Evolutionary conservation across 768 basidiomycete species (phyloP).

Genomic region (Phlebiopsis flavidoalba): DNA sequence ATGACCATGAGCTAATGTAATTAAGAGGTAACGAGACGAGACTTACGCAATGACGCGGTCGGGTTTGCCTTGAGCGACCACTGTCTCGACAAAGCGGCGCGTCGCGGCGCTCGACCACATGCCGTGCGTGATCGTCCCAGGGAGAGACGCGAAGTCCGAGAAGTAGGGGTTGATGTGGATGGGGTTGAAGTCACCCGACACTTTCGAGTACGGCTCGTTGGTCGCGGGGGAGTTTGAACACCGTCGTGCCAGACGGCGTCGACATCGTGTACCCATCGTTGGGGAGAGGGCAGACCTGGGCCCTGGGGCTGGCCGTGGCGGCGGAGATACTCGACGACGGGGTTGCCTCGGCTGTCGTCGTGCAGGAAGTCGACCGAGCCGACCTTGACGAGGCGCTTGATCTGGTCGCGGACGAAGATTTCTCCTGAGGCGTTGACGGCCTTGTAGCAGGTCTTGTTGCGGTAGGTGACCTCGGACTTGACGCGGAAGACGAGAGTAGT

Average conservation of each 20-base stretch:
- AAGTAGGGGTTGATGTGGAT: constrained; percentile 99
- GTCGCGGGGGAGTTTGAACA: constrained; percentile 82
- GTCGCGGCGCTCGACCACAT: constrained; percentile 97
- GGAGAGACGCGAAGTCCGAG: constrained; percentile 86
- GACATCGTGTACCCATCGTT: constrained; percentile 86
- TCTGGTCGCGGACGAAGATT: constrained; percentile 82
- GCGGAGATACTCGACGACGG: constrained; percentile 88
- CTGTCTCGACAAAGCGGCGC: constrained; percentile 85
- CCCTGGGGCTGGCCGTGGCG: constrained; percentile 84
- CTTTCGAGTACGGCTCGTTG: constrained; percentile 92
- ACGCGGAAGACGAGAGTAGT: constrained; percentile 87
- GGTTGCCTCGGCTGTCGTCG: constrained; percentile 88
- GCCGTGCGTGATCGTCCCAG: constrained; percentile 96
- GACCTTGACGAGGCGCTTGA: constrained; percentile 85
- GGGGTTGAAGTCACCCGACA: constrained; percentile 98
- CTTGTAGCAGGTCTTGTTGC: constrained; percentile 82
- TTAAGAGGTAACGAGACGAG: constrained; percentile 3
- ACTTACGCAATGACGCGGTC: constrained; percentile 85
- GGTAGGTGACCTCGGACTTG: constrained; percentile 83
- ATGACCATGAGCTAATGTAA: constrained; percentile 8
- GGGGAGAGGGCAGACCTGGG: constrained; percentile 64
- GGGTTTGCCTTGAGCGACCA: constrained; percentile 89
- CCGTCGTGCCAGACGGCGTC: constrained; percentile 48
- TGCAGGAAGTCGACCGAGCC: constrained; percentile 83
- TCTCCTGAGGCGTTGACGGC: constrained; percentile 80